These are phyloP conservation scores for Trichoderma orchidacearum DNA, from an alignment of 495 filamentous ascomycete species.

Conservation along the genomic window DNA sequence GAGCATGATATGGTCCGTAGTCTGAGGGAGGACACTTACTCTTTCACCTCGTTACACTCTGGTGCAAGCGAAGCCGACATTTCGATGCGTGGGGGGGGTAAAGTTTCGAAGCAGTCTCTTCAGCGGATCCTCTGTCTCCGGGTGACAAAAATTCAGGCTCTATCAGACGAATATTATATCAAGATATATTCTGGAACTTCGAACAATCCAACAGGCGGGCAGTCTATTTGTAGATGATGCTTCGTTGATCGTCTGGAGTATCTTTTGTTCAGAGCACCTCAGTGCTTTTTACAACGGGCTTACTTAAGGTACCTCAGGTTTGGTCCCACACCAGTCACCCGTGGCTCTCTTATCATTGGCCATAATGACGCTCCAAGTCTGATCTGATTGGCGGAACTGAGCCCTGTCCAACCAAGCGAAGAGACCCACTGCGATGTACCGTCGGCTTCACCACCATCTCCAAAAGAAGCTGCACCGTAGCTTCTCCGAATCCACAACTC, in stretches of 20 bases:
- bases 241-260: background rate
- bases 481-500: background rate
- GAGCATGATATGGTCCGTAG: background rate
- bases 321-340: background rate
- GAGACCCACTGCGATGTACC: background rate
- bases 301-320: background rate
- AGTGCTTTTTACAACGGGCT: background rate
- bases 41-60: conserved; percentile 80
- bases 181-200: no score
- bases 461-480: background rate
- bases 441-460: no score
- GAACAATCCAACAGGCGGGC: no score
- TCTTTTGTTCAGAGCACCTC: background rate
- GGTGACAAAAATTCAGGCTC: background rate
- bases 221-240: no score
- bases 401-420: background rate
- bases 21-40: conserved; percentile 40
- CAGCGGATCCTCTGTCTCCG: background rate
- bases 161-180: no score
- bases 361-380: background rate
- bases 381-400: background rate
- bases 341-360: background rate
- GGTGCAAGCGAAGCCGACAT: conserved; percentile 46
- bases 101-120: background rate
- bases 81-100: conserved; percentile 6